A percentile compares a stretch with the other conserved stretches of the same genome.
Conservation (phyloP, 371 early-diverging fungal species). For the Astathelohania contejeani region DNA sequence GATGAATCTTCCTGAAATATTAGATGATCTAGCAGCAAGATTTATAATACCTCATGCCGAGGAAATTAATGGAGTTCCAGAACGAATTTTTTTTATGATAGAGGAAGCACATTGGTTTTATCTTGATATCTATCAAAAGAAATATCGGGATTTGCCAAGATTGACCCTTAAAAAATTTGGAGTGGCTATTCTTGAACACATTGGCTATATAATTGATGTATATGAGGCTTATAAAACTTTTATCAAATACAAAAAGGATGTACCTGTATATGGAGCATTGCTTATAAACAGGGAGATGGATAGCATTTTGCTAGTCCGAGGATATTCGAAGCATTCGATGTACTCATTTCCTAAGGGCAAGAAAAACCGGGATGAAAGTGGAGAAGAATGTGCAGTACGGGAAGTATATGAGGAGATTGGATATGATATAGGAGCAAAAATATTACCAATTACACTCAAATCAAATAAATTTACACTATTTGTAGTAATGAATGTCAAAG, state of each 20-base stretch:
- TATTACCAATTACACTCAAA: slow-evolving; percentile 51
- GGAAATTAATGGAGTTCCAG: slow-evolving; percentile 66
- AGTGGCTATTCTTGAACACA: slow-evolving; percentile 55
- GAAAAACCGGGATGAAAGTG: slow-evolving; percentile 80
- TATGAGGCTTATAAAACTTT: slow-evolving; percentile 70
- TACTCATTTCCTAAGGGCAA: slow-evolving; percentile 99
- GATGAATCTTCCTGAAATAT: slow-evolving; percentile 32
- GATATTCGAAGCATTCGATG: slow-evolving; percentile 64
- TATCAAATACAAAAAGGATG: slow-evolving; percentile 77
- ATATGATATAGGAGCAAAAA: slow-evolving; percentile 63
- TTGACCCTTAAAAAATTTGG: slow-evolving; percentile 66
- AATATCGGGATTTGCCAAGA: slow-evolving; percentile 60
- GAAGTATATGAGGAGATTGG: slow-evolving; percentile 91
- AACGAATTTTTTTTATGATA: slow-evolving; percentile 87
- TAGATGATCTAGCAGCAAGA: slow-evolving; percentile 52
- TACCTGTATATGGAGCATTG: slow-evolving; percentile 96
- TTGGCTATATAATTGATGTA: not conserved
- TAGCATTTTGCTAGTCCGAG: slow-evolving; percentile 70
- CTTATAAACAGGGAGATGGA: slow-evolving; percentile 66
- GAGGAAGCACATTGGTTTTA: slow-evolving; percentile 99
- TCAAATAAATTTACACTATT: slow-evolving; percentile 69
- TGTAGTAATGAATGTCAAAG: slow-evolving; percentile 69
- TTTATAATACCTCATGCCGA: slow-evolving; percentile 88
- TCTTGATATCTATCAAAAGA: slow-evolving; percentile 78
- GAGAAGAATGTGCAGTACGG: slow-evolving; percentile 72